Evolutionary conservation across 2,329 filamentous ascomycete species (phyloP).

Genomic region (Cladorrhinum sp.): DNA sequence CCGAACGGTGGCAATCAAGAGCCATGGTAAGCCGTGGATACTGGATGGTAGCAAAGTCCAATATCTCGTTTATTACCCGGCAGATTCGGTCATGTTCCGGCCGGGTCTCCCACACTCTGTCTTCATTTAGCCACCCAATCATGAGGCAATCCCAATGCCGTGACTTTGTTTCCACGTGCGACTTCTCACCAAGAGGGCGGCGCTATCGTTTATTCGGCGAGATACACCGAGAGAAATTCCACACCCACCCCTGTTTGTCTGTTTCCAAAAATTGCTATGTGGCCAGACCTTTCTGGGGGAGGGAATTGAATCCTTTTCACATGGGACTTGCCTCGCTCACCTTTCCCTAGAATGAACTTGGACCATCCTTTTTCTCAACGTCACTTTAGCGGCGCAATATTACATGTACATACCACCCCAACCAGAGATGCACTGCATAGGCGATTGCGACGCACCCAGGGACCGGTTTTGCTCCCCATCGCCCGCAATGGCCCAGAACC

Average conservation of each 20-base stretch:
- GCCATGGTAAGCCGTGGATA: conserved; percentile 11
- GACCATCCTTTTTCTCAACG: neutral
- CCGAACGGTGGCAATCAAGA: neutral
- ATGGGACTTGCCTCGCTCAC: neutral
- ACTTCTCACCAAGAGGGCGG: neutral
- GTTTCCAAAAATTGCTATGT: conserved; percentile 20
- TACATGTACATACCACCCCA: conserved; percentile 16
- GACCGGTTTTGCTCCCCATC: conserved; percentile 8
- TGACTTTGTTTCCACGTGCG: neutral
- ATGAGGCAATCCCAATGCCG: conserved; percentile 6
- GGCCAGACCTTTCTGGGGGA: neutral
- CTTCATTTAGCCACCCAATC: conserved; percentile 27
- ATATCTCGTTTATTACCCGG: conserved; percentile 19
- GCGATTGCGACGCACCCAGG: conserved; percentile 25
- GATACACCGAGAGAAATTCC: conserved; percentile 8
- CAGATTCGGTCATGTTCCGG: conserved; percentile 16
- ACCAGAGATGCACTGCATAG: conserved; percentile 25
- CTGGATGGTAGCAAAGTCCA: too few species aligned
- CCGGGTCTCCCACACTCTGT: conserved; percentile 9
- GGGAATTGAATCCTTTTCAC: neutral
- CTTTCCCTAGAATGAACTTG: neutral
- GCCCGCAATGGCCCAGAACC: conserved; percentile 13
- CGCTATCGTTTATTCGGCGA: conserved; percentile 14
- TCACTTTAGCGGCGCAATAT: conserved; percentile 13
- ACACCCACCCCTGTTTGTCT: conserved; percentile 5